Evolutionary conservation across 805 yeast species (phyloP), one percentile per base, ranked within the genome.

Genomic region (Barnettozyma vustinii): DNA sequence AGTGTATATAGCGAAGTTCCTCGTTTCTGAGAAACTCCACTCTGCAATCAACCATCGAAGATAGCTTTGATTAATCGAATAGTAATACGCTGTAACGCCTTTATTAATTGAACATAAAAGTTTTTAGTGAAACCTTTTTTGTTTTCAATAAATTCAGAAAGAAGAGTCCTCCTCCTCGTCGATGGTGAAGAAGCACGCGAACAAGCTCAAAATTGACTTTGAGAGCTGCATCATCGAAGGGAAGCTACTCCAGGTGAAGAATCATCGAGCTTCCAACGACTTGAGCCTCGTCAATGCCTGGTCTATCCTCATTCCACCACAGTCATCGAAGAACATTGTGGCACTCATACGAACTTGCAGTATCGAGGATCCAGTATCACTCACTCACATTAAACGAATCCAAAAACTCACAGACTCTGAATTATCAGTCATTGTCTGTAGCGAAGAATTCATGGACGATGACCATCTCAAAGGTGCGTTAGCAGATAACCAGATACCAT

Each of bases 361-460:
- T 13, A 52, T 12, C 1, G 43, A 57, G 1, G 72, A 70, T 15
- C 57, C 65, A 0, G 56, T 61, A 1, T 48, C 54, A 0, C 49
- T 71, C 3, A 48, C 61, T 16, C 82, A 80, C 58, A 60, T 84
- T 20, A 86, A 86, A 58, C 64, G 89, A 48, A 71, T 85, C 26
- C 67, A 66, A 45, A 79, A 79, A 50, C 51, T 55, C 3, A 49
- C 47, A 0, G 49, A 56, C 10, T 44, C 42, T 10, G 56, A 44
- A 40, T 62, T 80, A 4, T 52, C 64, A 21, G 72, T 77, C n/a
- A 65, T 79, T 1, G 43, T 81, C 16, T 80, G 86, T 15, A 58
- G 61, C 7, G 63, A 61, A 3, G 63, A 67, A 19, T 59, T 70
- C 20, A 48, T 59, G 4, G 64, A 66, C 1, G 51, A 65, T 12